Conservation (phyloP, 306 rosid species). For the Geum urbanum region DNA sequence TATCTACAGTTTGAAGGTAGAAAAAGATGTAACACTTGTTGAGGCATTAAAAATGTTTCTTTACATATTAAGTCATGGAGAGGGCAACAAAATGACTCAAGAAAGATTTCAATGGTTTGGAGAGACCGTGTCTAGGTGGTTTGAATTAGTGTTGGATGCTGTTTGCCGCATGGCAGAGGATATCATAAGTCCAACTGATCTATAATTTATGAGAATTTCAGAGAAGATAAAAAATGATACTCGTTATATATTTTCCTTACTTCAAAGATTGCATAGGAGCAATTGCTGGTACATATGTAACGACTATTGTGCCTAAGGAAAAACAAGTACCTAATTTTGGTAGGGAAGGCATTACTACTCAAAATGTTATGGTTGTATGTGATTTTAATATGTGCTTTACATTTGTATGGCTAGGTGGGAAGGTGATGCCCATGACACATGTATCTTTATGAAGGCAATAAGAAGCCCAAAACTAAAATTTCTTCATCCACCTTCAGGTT, state of each 20-base stretch:
- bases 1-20: background rate
- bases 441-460: too few species aligned
- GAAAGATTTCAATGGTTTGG: background rate
- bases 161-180: background rate
- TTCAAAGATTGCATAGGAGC: background rate
- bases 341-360: too few species aligned
- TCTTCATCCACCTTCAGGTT: background rate
- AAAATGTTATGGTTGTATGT: too few species aligned
- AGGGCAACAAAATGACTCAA: background rate
- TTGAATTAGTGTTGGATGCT: background rate
- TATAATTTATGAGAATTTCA: too few species aligned
- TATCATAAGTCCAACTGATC: background rate
- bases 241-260: background rate
- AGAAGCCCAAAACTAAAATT: too few species aligned
- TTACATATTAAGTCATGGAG: background rate
- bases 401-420: background rate
- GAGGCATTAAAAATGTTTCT: background rate
- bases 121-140: background rate
- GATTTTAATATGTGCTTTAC: too few species aligned
- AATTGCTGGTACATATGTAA: background rate
- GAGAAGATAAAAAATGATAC: background rate
- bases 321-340: background rate
- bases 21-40: background rate
- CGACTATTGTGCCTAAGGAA: background rate
- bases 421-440: too few species aligned